Base-by-base conservation (phyloP, 805 yeast species). In the Candida yuanshanica region DNA sequence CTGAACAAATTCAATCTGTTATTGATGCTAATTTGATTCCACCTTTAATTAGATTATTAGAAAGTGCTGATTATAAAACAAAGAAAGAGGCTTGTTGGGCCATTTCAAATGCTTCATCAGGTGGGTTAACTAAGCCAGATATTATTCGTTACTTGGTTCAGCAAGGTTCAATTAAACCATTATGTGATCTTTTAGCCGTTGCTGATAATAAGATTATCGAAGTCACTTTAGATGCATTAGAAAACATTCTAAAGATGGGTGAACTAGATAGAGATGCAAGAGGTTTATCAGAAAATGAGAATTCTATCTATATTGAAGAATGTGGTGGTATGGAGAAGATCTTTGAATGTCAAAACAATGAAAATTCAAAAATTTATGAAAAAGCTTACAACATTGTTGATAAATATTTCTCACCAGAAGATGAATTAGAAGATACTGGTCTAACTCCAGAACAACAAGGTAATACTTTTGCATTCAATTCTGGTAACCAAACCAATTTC, bases 41-140 rank as follows among this genome's bases (percentile, higher is more conserved):
- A 32, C 95, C 90, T 44, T 75, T 87, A 50, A 81, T 93, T 53
- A 81, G 89, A 61, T 68, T 82, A 49, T 74, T 93, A 62, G 75
- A 79, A 56, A 74, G 77, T 42, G 96, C 93, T 47, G 98, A 91
- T 59, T 90, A 89, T 72, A 90, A 89, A 72, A 91, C 98, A 26
- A 86, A 86, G 63, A 93, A 91, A 66, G 99, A 93, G 70, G 99
- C 99, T 4, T 91, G 98, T 73, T 93, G 99, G 99, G 98, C 98
- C 26, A 84, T 93, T 51, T 89, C 97, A 22, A 93, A 93, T 62
- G 98, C 99, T 29, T 86, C 96, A 14, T 85, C 96, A 9, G 98
- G 98, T 54, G 98, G 97, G 18, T 73, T 89, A 54, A 71, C 82
- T 33, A 83, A 80, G 63, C 98, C 98, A 7, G 96, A 88, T 46